Percentiles rank a stretch among this genome's conserved stretches.
Conservation (phyloP, 306 rosid species). For the Luffa acutangula region DNA sequence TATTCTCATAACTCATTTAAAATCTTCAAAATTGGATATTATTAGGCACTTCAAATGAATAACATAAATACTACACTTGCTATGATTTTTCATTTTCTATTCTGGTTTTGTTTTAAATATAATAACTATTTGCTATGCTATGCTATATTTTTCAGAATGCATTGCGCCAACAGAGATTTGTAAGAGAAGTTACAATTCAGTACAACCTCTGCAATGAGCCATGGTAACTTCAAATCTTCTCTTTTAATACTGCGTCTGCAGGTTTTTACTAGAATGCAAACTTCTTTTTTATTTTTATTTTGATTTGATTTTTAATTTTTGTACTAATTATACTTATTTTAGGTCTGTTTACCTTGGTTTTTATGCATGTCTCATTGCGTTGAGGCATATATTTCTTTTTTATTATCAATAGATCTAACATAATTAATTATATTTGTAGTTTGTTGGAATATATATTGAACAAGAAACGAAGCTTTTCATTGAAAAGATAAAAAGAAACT, state of each 20-base stretch:
- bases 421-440: neutral
- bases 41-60: neutral
- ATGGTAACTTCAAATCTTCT: conserved; percentile 36
- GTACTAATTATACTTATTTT: neutral
- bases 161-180: conserved; percentile 72
- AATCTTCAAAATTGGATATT: neutral
- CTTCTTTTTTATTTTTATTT: too few relatives aligned
- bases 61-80: neutral
- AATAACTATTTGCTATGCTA: neutral
- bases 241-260: neutral
- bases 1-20: neutral
- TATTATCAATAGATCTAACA: neutral
- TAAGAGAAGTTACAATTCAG: conserved; percentile 91
- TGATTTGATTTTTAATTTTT: neutral
- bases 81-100: neutral
- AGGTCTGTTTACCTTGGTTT: neutral
- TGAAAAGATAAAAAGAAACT: too few relatives aligned
- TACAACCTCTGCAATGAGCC: conserved; percentile 99
- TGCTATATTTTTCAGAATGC: conserved; percentile 55
- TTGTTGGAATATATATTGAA: neutral
- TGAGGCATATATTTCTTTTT: neutral
- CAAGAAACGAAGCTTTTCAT: too few relatives aligned
- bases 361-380: neutral
- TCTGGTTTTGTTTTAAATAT: neutral
- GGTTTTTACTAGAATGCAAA: neutral